Conservation (phyloP, 345 rosid genomes). For the Viola odorata region DNA sequence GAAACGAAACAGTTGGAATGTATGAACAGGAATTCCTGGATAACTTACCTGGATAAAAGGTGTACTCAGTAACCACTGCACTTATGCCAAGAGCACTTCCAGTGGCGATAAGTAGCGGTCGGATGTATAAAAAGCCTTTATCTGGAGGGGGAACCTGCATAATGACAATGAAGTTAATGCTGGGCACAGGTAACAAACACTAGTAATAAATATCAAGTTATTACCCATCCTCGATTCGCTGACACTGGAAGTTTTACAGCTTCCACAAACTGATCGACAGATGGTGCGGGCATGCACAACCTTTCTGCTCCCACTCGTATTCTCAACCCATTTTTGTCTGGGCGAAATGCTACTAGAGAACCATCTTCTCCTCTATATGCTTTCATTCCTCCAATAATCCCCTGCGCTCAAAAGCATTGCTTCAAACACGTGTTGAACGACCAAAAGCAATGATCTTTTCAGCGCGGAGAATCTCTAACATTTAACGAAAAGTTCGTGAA, state of each 20-base stretch:
- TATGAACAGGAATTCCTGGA: neutral
- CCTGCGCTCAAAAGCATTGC: slow-evolving; percentile 8
- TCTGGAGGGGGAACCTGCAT: slow-evolving; percentile 29
- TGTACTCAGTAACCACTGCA: slow-evolving; percentile 18
- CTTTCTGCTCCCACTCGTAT: slow-evolving; percentile 29
- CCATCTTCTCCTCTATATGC: slow-evolving; percentile 30
- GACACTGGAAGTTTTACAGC: slow-evolving; percentile 25
- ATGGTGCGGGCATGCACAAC: slow-evolving; percentile 32
- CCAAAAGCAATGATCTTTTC: no score
- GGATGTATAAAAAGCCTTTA: slow-evolving; percentile 28
- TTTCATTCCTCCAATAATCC: slow-evolving; percentile 26
- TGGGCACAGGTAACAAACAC: neutral
- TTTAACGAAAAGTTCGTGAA: no score
- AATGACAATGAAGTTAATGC: neutral
- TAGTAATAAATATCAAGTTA: neutral
- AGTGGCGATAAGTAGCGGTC: slow-evolving; percentile 16
- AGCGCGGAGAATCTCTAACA: no score
- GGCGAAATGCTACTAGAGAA: slow-evolving; percentile 27
- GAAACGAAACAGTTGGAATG: no score
- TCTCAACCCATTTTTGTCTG: slow-evolving; percentile 20
- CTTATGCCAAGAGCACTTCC: slow-evolving; percentile 28
- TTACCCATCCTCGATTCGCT: slow-evolving; percentile 34
- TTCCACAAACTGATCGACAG: slow-evolving; percentile 28
- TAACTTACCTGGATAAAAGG: no score
- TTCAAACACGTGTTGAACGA: no score